These are phyloP conservation scores for Recurvomyces mirabilis DNA, from an alignment of 495 filamentous ascomycete species.

Conservation along the genomic window DNA sequence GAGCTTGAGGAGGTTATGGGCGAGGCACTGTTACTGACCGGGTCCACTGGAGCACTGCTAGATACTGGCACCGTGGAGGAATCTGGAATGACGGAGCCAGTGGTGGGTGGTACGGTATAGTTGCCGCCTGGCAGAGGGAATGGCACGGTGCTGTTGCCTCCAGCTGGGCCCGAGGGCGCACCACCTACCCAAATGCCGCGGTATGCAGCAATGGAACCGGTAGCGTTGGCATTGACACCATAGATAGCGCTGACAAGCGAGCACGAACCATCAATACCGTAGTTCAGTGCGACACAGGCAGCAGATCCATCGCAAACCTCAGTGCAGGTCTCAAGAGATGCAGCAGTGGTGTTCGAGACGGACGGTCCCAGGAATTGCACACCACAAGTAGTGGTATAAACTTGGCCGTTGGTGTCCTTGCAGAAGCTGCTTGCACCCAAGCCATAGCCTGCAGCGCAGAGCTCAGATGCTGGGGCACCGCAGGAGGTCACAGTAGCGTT, in stretches of 20 bases:
- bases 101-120: not conserved
- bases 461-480: not conserved
- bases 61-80: not conserved
- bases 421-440: constrained; percentile 5
- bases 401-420: constrained; percentile 1
- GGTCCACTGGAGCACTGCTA: not conserved
- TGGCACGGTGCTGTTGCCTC: not conserved
- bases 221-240: constrained; percentile 1
- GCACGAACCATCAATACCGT: not conserved
- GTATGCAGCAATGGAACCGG: constrained; percentile 8
- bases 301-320: not conserved
- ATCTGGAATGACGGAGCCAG: not conserved
- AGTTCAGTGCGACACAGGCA: constrained; percentile 6
- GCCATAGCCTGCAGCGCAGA: constrained; percentile 4
- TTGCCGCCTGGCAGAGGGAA: not conserved
- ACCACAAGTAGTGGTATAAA: constrained; percentile 8
- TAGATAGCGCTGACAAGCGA: constrained; percentile 2
- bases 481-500: constrained; percentile 1
- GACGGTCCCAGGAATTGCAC: constrained; percentile 3
- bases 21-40: not conserved
- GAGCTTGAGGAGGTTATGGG: too few species aligned
- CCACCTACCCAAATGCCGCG: constrained; percentile 2
- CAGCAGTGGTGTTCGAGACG: not conserved
- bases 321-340: constrained; percentile 4
- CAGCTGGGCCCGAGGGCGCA: not conserved